Percentiles rank a stretch among this genome's conserved stretches.
phyloP scores from a whole-genome alignment of 2,329 filamentous ascomycete species.

The Talaromyces sp. region DNA sequence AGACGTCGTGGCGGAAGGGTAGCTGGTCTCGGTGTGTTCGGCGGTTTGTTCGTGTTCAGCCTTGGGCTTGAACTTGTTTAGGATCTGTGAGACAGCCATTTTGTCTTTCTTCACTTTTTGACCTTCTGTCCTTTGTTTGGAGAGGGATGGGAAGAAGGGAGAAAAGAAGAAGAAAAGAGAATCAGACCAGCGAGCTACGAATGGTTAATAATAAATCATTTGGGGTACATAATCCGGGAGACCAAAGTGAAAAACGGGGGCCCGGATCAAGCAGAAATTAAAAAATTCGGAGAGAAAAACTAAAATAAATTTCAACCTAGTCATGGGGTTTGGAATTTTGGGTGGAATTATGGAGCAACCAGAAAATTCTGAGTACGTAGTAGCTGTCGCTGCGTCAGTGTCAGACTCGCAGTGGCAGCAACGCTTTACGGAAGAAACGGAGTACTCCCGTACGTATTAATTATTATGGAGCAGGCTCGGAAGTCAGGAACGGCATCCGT shows the following conservation, averaged over 20 bases:
- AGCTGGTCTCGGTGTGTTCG: constrained; percentile 23
- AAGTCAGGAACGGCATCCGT: not conserved
- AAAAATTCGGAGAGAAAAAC: not conserved
- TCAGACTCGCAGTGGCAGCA: not conserved
- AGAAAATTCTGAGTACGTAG: not conserved
- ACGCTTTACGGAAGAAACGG: not conserved
- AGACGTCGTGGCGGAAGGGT: constrained; percentile 24
- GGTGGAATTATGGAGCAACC: not conserved
- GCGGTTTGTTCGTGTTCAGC: constrained; percentile 21
- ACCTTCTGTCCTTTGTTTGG: not conserved
- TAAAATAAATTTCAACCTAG: not conserved
- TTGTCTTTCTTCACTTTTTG: not conserved
- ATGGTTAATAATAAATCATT: not conserved
- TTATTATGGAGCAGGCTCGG: not conserved
- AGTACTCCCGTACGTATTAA: not conserved
- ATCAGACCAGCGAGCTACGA: not conserved
- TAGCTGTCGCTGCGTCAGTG: not conserved
- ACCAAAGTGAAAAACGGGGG: not conserved
- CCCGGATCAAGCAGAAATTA: not conserved
- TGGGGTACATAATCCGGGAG: not conserved
- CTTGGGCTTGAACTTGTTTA: constrained; percentile 21
- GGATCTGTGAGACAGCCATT: constrained; percentile 10
- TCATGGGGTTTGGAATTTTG: not conserved
- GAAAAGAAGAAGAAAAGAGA: not conserved
- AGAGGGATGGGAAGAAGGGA: not conserved